A percentile compares a stretch with the other conserved stretches of the same genome.
These are phyloP conservation scores for Entamoeba histolytica DNA, from an alignment of 208 protist genomes.

Conservation along the genomic window DNA sequence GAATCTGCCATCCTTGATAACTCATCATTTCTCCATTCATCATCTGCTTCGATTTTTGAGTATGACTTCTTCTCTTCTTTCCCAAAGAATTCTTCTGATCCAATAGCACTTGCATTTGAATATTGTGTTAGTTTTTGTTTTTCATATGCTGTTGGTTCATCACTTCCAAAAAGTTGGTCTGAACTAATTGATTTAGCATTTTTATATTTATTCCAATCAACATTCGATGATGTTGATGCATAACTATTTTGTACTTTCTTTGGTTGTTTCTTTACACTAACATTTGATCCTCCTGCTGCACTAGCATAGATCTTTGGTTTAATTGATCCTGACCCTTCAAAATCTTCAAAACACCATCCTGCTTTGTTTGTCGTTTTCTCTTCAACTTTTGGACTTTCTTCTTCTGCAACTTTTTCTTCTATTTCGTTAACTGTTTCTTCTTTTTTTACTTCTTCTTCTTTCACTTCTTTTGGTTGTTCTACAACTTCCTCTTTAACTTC, in stretches of 20 bases:
- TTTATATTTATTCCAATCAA: neutral
- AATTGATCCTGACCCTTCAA: neutral
- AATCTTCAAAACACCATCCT: neutral
- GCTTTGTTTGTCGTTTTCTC: neutral
- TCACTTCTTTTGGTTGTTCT: neutral
- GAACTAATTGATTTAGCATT: neutral
- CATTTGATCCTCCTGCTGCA: neutral
- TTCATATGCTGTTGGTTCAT: neutral
- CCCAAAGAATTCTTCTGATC: neutral
- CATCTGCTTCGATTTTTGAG: neutral
- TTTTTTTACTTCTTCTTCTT: neutral
- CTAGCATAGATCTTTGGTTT: neutral
- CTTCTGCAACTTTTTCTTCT: neutral
- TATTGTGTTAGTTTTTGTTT: neutral
- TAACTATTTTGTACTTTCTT: neutral
- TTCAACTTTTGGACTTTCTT: neutral
- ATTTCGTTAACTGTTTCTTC: neutral
- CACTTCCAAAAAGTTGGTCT: neutral
- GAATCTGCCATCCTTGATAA: neutral
- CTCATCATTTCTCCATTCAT: neutral
- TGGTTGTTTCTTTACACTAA: neutral
- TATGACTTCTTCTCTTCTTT: neutral
- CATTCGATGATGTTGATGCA: neutral
- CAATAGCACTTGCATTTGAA: neutral
- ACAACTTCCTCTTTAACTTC: neutral